Evolutionary conservation across 768 basidiomycete genomes (phyloP), one percentile per base, ranked within the genome.

Genomic region (Kondoa subrosea): DNA sequence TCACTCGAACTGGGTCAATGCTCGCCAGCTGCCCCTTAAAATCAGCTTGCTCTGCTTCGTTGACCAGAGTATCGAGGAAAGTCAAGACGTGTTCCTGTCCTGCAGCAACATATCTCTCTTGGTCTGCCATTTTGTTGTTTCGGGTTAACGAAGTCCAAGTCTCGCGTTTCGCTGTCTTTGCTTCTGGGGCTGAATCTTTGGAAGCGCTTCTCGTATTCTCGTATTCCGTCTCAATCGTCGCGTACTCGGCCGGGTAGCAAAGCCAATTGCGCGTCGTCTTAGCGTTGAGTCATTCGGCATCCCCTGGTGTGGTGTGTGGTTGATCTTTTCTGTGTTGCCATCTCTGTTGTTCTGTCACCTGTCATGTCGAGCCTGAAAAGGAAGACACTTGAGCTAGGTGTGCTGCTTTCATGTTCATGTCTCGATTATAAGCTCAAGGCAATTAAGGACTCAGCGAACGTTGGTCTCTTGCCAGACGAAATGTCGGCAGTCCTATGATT

Each of bases 1-100:
- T 96, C 69, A 97, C 91, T 71, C 91, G 88, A 68, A 86, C 83
- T 72, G 95, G 85, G 76, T 96, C 85, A 76, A 99, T 84, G 14
- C 81, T 77, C 60, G 83, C 81, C 72, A 96, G 85, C 78, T 96
- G 93, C 15, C 78, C 74, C 68, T 82, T 76, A 66, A 97, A 83
- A 8, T 82, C 75, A 4, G 78, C 75, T 73, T 84, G 88, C 73
- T 92, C 85, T 50, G 40, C 40, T 2, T 79, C 65, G 2, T 84
- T 78, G 58, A 83, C 78, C 68, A 97, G 85, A 40, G 81, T 79
- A 67, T 85, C 80, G 85, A 85, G 95, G 81, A 93, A 95, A 34
- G 85, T 81, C 78, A 96, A 83, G 75, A 97, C 83, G 76, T 97
- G 95, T 70, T 78, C 85, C 80, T 99, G 95, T 67, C 84, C 85